Evolutionary conservation across 2,329 filamentous ascomycete species (phyloP), one percentile per base, ranked within the genome.

Genomic region (Seiridium unicorne): DNA sequence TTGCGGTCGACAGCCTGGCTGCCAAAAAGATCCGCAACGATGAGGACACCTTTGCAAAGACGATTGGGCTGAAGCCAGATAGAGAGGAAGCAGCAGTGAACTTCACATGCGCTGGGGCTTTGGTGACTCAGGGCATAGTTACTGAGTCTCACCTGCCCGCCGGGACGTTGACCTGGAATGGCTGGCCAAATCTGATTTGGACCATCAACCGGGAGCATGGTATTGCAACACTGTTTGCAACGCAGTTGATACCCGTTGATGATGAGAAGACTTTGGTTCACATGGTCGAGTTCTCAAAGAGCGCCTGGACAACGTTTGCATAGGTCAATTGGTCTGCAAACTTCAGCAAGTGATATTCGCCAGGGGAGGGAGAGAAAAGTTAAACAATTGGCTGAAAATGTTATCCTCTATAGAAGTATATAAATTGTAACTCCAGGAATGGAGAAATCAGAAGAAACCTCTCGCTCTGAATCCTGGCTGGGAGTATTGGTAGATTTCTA

Each of bases 111-210:
- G 18, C 71, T 76, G 64, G 72, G 76, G 66, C 60, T 77, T 58
- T 77, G 75, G 72, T 2, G 59, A 81, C 32, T 75, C 75, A 3
- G 79, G 80, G 0, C 63, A 79, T n/a, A 70, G 77, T 9, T 64
- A 75, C 55, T 71, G 74, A 9, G 68, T 76, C 36, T 66, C 70
- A 44, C 73, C 73, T 4, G 69, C 67, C 7, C 66, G 75, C 58
- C 36, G 76, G 75, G 2, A 75, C 75, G 3, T 35, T 81, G 63
- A 69, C 68, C 6, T 83, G 80, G 80, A 71, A 74, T 53, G 80
- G 80, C 0, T 73, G 77, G 61, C 71, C 76, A 10, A 83, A 83
- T 65, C 63, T 79, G 5, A 73, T 75, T n/a, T 84, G 80, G 81
- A 75, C 55, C 13, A 58, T 58, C 40, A 58, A 58, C 55, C 49